These are phyloP conservation scores for Saturnispora dispora DNA, from an alignment of 805 yeast species.

Conservation along the genomic window DNA sequence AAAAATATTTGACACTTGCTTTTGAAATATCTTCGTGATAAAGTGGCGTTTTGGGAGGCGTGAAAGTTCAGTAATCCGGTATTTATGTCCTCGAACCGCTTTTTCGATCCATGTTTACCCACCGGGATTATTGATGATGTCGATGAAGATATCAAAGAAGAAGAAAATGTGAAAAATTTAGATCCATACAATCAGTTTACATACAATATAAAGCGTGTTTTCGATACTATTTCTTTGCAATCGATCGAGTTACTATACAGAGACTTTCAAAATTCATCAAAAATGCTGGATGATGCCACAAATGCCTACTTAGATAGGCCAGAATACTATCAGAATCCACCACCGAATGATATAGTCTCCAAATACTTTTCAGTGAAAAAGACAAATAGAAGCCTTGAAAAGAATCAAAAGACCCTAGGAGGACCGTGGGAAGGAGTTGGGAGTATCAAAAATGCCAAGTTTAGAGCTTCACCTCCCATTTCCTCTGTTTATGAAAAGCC, in stretches of 20 bases:
- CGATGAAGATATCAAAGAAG: not conserved
- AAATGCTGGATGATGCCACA: constrained; percentile 31
- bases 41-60: not conserved
- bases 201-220: constrained; percentile 27
- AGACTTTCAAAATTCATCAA: constrained; percentile 20
- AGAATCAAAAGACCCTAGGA: constrained; percentile 1
- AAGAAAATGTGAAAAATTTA: not conserved
- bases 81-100: not conserved
- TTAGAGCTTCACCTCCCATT: not conserved
- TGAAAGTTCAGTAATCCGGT: not conserved
- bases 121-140: not conserved
- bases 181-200: constrained; percentile 17
- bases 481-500: constrained; percentile 3
- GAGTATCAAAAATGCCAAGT: not conserved
- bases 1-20: not conserved
- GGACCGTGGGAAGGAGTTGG: constrained; percentile 3
- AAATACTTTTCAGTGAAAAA: not conserved
- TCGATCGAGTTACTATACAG: constrained; percentile 20
- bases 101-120: constrained; percentile 5
- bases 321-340: constrained; percentile 6
- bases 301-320: constrained; percentile 31
- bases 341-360: not conserved
- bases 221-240: constrained; percentile 25
- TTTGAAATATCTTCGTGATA: not conserved
- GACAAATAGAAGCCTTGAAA: not conserved